Conservation (phyloP, 1,284 basidiomycete species). For the Bondarzewia mesenterica region DNA sequence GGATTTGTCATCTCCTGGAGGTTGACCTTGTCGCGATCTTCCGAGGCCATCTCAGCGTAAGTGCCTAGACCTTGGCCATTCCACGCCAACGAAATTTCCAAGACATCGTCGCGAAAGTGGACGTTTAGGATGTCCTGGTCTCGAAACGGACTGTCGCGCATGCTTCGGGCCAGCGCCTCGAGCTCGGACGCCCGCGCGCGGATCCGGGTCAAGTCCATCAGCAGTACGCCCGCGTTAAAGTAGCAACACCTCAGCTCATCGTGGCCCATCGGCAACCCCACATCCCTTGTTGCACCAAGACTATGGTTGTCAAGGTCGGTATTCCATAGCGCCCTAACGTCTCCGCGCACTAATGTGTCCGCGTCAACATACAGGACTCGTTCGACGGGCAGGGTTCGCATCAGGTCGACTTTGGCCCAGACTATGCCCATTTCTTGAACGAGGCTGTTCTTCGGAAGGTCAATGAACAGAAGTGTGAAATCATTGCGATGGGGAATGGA, state of each 20-base stretch:
- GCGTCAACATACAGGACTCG: conserved; percentile 45
- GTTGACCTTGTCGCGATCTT: conserved; percentile 26
- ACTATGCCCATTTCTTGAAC: conserved; percentile 22
- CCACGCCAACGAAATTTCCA: conserved; percentile 33
- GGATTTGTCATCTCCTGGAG: conserved; percentile 32
- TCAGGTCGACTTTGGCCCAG: conserved; percentile 48
- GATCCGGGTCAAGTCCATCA: conserved; percentile 37
- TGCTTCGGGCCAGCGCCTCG: conserved; percentile 16
- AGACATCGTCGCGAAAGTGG: conserved; percentile 37
- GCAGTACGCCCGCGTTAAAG: conserved; percentile 50
- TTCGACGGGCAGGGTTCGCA: conserved; percentile 37
- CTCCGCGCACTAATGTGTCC: conserved; percentile 39
- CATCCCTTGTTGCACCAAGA: conserved; percentile 38
- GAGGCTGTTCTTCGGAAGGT: conserved; percentile 25
- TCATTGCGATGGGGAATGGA: conserved; percentile 22
- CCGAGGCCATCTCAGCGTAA: conserved; percentile 31
- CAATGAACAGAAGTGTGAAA: conserved; percentile 34
- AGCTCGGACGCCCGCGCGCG: conserved; percentile 23
- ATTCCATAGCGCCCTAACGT: conserved; percentile 35
- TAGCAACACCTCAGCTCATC: conserved; percentile 25
- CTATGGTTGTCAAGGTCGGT: conserved; percentile 31
- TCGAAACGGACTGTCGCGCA: conserved; percentile 23
- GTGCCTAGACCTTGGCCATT: conserved; percentile 53
- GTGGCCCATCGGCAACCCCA: conserved; percentile 45
- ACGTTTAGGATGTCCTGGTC: conserved; percentile 48